phyloP scores from a whole-genome alignment of 2,329 filamentous ascomycete genomes.

The Epichloe gansuensis region DNA sequence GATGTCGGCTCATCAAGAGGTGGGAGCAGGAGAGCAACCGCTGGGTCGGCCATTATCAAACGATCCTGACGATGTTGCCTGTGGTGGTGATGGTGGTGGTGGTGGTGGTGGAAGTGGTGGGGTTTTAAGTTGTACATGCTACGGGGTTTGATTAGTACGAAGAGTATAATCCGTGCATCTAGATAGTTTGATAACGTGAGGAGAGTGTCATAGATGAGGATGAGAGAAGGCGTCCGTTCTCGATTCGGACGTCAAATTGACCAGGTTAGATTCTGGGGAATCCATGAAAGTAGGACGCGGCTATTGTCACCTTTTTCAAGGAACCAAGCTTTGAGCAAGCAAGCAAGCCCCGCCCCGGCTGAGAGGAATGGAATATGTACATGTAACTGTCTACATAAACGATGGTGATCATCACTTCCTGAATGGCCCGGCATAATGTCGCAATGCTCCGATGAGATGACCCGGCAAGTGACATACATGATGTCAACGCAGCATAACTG shows the following conservation, averaged over 20 bases:
- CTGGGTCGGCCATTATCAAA: not conserved
- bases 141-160: not conserved
- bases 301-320: not conserved
- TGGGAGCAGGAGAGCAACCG: slow-evolving; percentile 2
- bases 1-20: not conserved
- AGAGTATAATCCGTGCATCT: not conserved
- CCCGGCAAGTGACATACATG: no score
- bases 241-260: not conserved
- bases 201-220: not conserved
- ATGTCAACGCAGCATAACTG: no score
- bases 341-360: not conserved
- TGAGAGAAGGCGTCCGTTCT: not conserved
- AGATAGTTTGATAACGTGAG: not conserved
- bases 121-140: not conserved
- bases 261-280: not conserved
- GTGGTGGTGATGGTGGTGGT: not conserved
- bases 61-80: not conserved
- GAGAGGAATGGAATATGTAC: not conserved
- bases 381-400: not conserved
- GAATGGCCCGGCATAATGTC: no score
- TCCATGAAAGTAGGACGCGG: not conserved
- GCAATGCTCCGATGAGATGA: no score
- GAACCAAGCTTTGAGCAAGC: not conserved
- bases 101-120: not conserved
- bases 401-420: not conserved